Base-by-base conservation (phyloP, 345 rosid genomes). In the Bruguiera parviflora region DNA sequence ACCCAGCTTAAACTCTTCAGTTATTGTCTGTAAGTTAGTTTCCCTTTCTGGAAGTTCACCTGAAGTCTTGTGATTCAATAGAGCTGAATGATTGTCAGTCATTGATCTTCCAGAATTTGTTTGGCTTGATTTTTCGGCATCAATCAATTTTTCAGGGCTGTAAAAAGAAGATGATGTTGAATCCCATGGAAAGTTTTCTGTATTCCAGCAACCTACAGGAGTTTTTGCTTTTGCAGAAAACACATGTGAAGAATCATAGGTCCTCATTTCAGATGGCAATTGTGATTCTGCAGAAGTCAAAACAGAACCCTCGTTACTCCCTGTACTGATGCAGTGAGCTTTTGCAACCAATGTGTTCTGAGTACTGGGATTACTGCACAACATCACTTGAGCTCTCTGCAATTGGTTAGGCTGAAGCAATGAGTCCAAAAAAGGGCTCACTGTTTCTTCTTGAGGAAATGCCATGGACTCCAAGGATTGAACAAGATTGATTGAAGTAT, bases 261-360 rank as follows among this genome's bases (percentile, higher is more conserved):
- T 64, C 47, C 55, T 59, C 25, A 62, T 55, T 24, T 76, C 77
- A 65, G 73, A 74, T 20, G 58, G 58, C 51, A 76, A 68, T 2
- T 56, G 76, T 22, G 77, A 72, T 57, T 81, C 82, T 21, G 68
- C 27, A 35, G 85, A 79, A 61, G 83, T 84, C 72, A 83, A 68
- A 65, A 78, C 67, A 46, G 87, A 84, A 76, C 66, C 77, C 67
- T 75, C 87, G 46, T 71, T 72, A 35, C 80, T 82, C 78, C 82
- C 67, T 11, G 78, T 70, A 61, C 78, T 79, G 57, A 71, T 68
- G 79, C 81, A 78, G 59, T 84, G 78, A 15, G 63, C 70, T 71
- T 73, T 53, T 4, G 69, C 11, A 58, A 58, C 63, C 5, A 70
- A 56, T 11, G 70, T 63, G 70, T 70, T 64, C 31, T 63, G 53